Evolutionary conservation across 495 filamentous ascomycete species (phyloP).

Genomic region (Eremomyces bilateralis): DNA sequence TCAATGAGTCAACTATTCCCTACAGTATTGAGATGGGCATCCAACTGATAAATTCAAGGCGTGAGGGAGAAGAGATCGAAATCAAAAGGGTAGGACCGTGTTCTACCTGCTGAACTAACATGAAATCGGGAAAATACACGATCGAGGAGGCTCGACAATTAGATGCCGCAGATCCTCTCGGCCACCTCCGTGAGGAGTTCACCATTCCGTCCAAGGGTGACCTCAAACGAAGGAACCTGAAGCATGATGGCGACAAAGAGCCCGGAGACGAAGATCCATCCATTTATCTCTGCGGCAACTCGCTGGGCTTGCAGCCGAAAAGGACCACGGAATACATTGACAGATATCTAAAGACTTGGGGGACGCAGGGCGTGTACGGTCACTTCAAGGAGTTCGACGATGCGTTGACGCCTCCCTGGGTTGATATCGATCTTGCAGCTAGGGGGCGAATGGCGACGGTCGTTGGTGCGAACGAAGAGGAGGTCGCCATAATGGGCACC

Average conservation of each 20-base stretch:
- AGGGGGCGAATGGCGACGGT: slow-evolving; percentile 56
- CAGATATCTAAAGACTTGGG: slow-evolving; percentile 70
- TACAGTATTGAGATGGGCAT: too few relatives aligned
- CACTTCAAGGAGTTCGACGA: slow-evolving; percentile 73
- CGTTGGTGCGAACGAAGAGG: slow-evolving; percentile 56
- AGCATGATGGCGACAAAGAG: neutral
- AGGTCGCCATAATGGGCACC: slow-evolving; percentile 88
- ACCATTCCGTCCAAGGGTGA: slow-evolving; percentile 63
- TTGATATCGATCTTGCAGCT: slow-evolving; percentile 52
- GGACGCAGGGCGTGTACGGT: slow-evolving; percentile 76
- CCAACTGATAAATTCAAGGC: too few relatives aligned
- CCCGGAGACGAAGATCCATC: slow-evolving; percentile 19
- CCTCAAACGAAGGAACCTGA: slow-evolving; percentile 24
- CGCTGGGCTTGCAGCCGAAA: slow-evolving; percentile 72
- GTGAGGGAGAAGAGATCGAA: slow-evolving; percentile 1
- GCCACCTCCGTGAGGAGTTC: slow-evolving; percentile 52
- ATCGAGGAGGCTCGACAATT: slow-evolving; percentile 39
- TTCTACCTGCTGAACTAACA: too few relatives aligned
- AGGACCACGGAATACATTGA: slow-evolving; percentile 46
- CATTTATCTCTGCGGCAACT: slow-evolving; percentile 94
- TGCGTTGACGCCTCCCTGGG: slow-evolving; percentile 54
- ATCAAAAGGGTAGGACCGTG: too few relatives aligned
- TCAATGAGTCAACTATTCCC: too few relatives aligned
- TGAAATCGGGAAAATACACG: too few relatives aligned
- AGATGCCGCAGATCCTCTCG: slow-evolving; percentile 49